Evolutionary conservation across 176 grass and related monocot species (phyloP), one percentile per base, ranked within the genome.

Genomic region (Rhynchospora breviuscula): DNA sequence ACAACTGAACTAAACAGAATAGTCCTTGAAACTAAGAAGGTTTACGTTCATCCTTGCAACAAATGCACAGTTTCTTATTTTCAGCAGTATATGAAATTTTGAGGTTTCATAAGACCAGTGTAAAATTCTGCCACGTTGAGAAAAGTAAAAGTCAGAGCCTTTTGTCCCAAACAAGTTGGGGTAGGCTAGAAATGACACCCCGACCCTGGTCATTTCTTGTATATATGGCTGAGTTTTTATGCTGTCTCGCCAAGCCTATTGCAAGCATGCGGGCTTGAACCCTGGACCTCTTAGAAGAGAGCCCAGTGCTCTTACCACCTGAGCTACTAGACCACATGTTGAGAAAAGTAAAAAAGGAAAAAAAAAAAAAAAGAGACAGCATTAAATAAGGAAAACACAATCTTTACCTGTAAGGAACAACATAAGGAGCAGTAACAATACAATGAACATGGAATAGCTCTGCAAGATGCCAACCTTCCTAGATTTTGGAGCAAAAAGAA

Each of bases 401-500:
- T 14, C 35, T 22, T 85, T 92, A 97, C 92, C 95, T 97, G 76
- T 97, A 97, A 40, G 95, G 92, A 88, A 97, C 84, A 63, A 97
- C 78, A 88, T 97, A 97, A 45, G 95, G 85, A 87, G 92, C 87
- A 90, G 90, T 87, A 88, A 93, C 47, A 79, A 97, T 72, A 82
- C 92, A 94, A 71, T 82, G 87, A 84, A 97, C 85, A 82, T 94
- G 95, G 56, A 94, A 94, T 58, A 92, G 22, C 63, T 97, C 95
- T 63, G 95, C 90, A 88, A 97, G 92, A 85, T 97, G 92, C 92
- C 95, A 97, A 15, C 95, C 95, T 89, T 97, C 95, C 95, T 97
- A 87, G 85, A 78, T 79, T 87, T 72, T 46, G 83, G 57, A 75
- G 21, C 21, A 15, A 63, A 81, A 43, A 46, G 0, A 22, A 81